These are phyloP conservation scores for Pyrrhoderma lamaoense DNA, from an alignment of 1,284 basidiomycete genomes.

Conservation along the genomic window DNA sequence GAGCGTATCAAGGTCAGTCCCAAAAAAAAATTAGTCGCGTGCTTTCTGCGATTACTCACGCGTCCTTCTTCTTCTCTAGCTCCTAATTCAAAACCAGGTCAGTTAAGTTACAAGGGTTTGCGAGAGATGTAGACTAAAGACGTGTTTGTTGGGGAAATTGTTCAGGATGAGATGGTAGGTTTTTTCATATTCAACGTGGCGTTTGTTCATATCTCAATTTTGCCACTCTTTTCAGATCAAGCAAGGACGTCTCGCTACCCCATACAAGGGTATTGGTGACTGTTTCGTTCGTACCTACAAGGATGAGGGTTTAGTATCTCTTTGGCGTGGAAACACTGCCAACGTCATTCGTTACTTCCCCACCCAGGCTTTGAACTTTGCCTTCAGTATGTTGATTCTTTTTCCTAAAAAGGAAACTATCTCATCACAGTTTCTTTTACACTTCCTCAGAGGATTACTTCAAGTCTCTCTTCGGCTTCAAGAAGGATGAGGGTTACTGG, in stretches of 20 bases:
- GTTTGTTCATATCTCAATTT: conserved; percentile 22
- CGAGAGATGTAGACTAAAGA: background rate
- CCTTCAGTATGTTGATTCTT: conserved; percentile 64
- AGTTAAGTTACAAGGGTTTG: background rate
- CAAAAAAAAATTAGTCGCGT: background rate
- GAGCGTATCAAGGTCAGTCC: conserved; percentile 83
- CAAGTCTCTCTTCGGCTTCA: conserved; percentile 91
- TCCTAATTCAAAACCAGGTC: conserved; percentile 92
- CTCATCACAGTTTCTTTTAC: conserved; percentile 23
- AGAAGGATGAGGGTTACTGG: conserved; percentile 85
- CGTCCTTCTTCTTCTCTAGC: conserved; percentile 31
- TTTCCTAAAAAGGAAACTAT: background rate
- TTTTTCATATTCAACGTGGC: conserved; percentile 12
- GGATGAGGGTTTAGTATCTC: conserved; percentile 85
- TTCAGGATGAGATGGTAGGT: conserved; percentile 72
- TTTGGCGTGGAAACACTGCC: conserved; percentile 96
- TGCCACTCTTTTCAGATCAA: conserved; percentile 62
- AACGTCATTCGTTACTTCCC: conserved; percentile 99
- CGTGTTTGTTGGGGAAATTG: background rate
- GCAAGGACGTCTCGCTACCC: conserved; percentile 86
- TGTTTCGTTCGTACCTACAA: conserved; percentile 83
- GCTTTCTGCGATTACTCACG: background rate
- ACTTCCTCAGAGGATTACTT: conserved; percentile 80
- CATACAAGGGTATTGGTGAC: conserved; percentile 91
- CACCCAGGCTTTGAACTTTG: conserved; percentile 93